Base-by-base conservation (phyloP, 2,329 filamentous ascomycete genomes). In the Clathrospora elynae region DNA sequence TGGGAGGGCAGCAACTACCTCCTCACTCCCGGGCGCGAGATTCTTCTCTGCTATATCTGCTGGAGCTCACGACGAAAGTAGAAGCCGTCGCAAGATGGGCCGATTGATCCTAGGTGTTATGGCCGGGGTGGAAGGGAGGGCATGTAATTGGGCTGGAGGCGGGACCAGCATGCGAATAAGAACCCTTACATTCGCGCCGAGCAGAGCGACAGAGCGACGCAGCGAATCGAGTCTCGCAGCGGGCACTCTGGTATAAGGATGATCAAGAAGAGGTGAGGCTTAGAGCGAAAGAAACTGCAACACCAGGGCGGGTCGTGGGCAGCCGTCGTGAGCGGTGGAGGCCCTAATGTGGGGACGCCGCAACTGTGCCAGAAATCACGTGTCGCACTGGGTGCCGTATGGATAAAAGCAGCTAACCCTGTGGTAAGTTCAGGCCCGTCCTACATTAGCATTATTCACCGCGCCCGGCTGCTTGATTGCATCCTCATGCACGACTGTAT, bases 141-240 rank as follows among this genome's bases (percentile, higher is more conserved):
- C 50, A 61, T 47, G 57, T 53, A 61, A 66, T 65, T 66, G 62
- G 64, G 55, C 59, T 66, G 61, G 51, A 59, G 57, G 57, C 54
- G 57, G 55, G 52, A 51, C 53, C 57, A 51, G 53, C 62, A 59
- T 57, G 55, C 56, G 63, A 68, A 61, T 68, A 46, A 61, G 58
- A 43, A 46, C 55, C 41, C 50, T 65, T 55, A 57, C 62, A 66
- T 64, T 59, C 61, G 62, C 62, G 64, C 62, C 55, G 57, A 50
- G 42, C 31, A 34, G 41, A 48, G 36, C 49, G 35, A 44, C 31
- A 34, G 41, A 48, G 36, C 49, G 35, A 44, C 46, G 40, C 59
- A 59, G 56, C 65, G 60, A 67, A 64, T 66, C 37, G 53, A 43
- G 28, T 40, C 38, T 47, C 56, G 41, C 56, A 55, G 50, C 53